These are phyloP conservation scores for Chionographis japonica DNA, from an alignment of 106 monocot genomes.

Conservation along the genomic window DNA sequence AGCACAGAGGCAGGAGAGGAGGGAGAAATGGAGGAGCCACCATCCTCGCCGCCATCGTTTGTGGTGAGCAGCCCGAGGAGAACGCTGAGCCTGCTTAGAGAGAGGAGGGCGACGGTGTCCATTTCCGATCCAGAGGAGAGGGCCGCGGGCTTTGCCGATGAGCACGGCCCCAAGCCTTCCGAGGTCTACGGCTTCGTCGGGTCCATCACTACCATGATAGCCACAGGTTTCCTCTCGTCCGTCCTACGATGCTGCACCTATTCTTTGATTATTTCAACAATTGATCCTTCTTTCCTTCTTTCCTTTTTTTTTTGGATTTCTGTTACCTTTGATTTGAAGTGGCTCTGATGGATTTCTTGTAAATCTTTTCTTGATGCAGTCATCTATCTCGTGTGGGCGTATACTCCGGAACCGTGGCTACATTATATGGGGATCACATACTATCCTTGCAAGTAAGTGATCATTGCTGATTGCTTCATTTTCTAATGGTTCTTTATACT, in stretches of 20 bases:
- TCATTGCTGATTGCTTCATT: neutral
- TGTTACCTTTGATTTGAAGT: neutral
- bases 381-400: constrained; percentile 86
- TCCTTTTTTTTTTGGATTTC: neutral
- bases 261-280: neutral
- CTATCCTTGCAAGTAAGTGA: constrained; percentile 83
- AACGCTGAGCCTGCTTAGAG: constrained; percentile 61
- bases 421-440: constrained; percentile 89
- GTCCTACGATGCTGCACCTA: neutral
- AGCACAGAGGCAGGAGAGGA: neutral
- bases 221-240: constrained; percentile 41
- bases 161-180: constrained; percentile 71
- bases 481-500: neutral
- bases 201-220: constrained; percentile 81
- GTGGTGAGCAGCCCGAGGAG: constrained; percentile 66
- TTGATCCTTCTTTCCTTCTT: neutral
- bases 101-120: constrained; percentile 15
- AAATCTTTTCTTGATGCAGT: constrained; percentile 27
- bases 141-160: constrained; percentile 10
- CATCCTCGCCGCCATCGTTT: constrained; percentile 34
- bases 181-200: constrained; percentile 99
- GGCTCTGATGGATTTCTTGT: neutral
- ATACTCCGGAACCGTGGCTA: constrained; percentile 77
- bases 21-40: constrained; percentile 12
- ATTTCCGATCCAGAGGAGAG: constrained; percentile 18